Evolutionary conservation across 495 filamentous ascomycete genomes (phyloP).

Genomic region (Hypoxylon perforatum): DNA sequence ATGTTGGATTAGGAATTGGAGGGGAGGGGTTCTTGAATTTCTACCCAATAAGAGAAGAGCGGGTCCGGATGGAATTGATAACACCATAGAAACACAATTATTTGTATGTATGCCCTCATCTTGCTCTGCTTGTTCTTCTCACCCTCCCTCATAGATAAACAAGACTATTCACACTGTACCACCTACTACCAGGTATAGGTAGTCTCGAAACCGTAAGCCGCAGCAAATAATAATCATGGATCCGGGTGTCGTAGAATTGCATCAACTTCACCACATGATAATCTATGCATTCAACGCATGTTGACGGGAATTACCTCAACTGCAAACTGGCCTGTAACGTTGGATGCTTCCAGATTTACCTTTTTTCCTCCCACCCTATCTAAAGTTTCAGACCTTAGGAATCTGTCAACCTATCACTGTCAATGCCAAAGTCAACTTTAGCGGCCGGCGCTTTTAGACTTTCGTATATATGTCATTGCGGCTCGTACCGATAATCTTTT

Average conservation of each 20-base stretch:
- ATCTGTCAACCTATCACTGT: neutral
- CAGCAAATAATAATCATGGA: slow-evolving; percentile 7
- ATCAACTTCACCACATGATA: slow-evolving; percentile 30
- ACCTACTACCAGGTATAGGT: neutral
- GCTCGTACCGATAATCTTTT: too few species aligned
- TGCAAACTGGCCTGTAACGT: neutral
- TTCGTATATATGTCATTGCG: too few species aligned
- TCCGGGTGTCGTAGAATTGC: slow-evolving; percentile 19
- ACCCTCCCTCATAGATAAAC: neutral
- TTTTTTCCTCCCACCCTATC: slow-evolving; percentile 7
- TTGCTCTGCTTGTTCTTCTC: too few species aligned
- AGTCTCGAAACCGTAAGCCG: slow-evolving; percentile 5
- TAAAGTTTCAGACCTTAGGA: neutral
- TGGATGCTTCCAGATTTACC: slow-evolving; percentile 1
- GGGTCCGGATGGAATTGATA: slow-evolving; percentile 33
- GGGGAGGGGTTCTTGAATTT: slow-evolving; percentile 26
- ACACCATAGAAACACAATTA: slow-evolving; percentile 16
- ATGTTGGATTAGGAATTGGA: slow-evolving; percentile 4
- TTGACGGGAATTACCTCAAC: slow-evolving; percentile 15
- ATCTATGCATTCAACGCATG: slow-evolving; percentile 19
- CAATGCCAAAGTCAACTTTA: neutral
- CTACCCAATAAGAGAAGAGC: slow-evolving; percentile 15
- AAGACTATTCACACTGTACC: neutral
- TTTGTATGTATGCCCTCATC: too few species aligned
- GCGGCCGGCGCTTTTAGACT: too few species aligned